Evolutionary conservation across 495 filamentous ascomycete genomes (phyloP).

Genomic region (Xylaria longipes): DNA sequence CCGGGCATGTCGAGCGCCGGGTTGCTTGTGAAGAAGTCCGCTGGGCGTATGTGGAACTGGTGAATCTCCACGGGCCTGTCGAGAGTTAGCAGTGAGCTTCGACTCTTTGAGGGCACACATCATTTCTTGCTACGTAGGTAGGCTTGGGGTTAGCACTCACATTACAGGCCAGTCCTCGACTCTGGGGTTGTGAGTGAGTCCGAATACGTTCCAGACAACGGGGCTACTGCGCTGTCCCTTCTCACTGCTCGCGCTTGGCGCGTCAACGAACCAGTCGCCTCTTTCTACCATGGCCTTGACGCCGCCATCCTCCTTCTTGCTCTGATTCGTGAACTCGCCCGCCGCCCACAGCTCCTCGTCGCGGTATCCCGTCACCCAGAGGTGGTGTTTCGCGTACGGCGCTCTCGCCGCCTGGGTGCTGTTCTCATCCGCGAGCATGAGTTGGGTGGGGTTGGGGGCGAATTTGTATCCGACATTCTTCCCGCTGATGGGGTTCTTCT

Average conservation of each 20-base stretch:
- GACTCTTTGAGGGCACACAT: no score
- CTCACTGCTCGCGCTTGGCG: slow-evolving; percentile 31
- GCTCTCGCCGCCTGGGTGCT: slow-evolving; percentile 75
- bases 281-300: slow-evolving; percentile 41
- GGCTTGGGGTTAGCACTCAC: slow-evolving; percentile 37
- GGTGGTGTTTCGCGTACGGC: slow-evolving; percentile 80
- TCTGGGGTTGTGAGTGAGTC: slow-evolving; percentile 65
- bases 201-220: slow-evolving; percentile 68
- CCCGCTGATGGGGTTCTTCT: slow-evolving; percentile 74
- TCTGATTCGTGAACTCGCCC: slow-evolving; percentile 87
- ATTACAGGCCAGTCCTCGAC: slow-evolving; percentile 70
- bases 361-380: slow-evolving; percentile 80
- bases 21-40: slow-evolving; percentile 62
- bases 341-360: slow-evolving; percentile 83
- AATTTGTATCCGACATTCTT: slow-evolving; percentile 84
- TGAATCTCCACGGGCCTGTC: slow-evolving; percentile 64
- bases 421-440: slow-evolving; percentile 73
- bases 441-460: slow-evolving; percentile 74
- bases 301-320: slow-evolving; percentile 39
- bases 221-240: slow-evolving; percentile 45
- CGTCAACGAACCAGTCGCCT: slow-evolving; percentile 41
- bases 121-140: neutral
- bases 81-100: neutral
- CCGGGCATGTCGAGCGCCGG: slow-evolving; percentile 62
- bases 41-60: slow-evolving; percentile 59